phyloP scores from a whole-genome alignment of 2,329 filamentous ascomycete genomes.

The Thelonectria olida region DNA sequence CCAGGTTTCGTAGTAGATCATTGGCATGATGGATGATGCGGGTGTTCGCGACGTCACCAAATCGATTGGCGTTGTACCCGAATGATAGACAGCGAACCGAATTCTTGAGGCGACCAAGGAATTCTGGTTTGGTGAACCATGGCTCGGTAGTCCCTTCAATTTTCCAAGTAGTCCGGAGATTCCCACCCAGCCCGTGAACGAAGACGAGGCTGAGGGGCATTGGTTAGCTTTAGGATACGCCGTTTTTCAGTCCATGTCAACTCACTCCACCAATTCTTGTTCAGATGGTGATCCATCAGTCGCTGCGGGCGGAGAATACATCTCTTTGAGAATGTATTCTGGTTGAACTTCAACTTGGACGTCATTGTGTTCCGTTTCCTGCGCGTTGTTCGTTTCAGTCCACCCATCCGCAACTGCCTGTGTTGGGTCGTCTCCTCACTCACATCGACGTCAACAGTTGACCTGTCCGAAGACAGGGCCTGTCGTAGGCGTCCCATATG shows the following conservation, averaged over 20 bases:
- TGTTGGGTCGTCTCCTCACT: too few relatives aligned
- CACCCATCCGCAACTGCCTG: too few relatives aligned
- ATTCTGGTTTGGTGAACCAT: constrained; percentile 30
- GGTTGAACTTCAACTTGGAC: constrained; percentile 19
- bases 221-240: too few relatives aligned
- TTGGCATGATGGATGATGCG: constrained; percentile 36
- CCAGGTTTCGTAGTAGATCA: constrained; percentile 29
- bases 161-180: constrained; percentile 27
- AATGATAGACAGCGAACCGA: constrained; percentile 30
- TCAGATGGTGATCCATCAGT: background rate
- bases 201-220: constrained; percentile 17
- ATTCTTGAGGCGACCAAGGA: constrained; percentile 21
- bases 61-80: constrained; percentile 33
- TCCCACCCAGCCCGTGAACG: constrained; percentile 29
- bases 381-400: constrained; percentile 3
- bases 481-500: too few relatives aligned
- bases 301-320: constrained; percentile 18
- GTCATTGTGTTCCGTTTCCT: constrained; percentile 11
- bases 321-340: constrained; percentile 34
- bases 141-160: constrained; percentile 24
- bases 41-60: constrained; percentile 33
- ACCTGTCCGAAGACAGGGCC: too few relatives aligned
- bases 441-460: too few relatives aligned
- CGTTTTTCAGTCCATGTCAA: too few relatives aligned
- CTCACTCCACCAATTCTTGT: constrained; percentile 30